Conservation (phyloP, 1,139 yeast genomes). For the Candida sanyaensis region DNA sequence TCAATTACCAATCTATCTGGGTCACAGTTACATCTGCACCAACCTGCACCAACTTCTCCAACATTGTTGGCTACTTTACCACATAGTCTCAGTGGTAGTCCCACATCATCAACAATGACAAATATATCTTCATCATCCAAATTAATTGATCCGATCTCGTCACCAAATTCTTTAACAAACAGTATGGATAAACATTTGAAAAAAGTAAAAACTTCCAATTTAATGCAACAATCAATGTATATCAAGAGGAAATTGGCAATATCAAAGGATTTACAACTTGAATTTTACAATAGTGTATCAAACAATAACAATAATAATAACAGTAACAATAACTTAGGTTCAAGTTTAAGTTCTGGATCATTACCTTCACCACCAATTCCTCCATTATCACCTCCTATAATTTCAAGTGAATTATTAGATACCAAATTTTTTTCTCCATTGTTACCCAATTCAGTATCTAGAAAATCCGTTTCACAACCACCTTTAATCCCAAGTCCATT, state of each 20-base stretch:
- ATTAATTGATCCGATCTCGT: conserved; percentile 7
- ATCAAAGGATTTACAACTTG: conserved; percentile 43
- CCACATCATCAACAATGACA: conserved; percentile 5
- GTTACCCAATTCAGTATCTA: conserved; percentile 5
- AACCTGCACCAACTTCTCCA: conserved; percentile 6
- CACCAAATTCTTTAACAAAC: neutral
- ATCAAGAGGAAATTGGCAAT: conserved; percentile 33
- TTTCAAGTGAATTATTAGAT: conserved; percentile 11
- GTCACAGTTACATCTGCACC: conserved; percentile 9
- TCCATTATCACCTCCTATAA: conserved; percentile 4
- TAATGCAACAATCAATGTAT: conserved; percentile 25
- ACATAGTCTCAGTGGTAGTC: conserved; percentile 21
- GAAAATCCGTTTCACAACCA: conserved; percentile 1
- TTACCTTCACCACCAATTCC: conserved; percentile 2
- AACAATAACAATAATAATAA: neutral
- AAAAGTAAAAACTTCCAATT: conserved; percentile 15
- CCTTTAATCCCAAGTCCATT: conserved; percentile 7
- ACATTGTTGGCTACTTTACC: conserved; percentile 18
- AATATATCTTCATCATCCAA: neutral
- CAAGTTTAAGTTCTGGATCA: neutral
- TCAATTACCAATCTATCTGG: conserved; percentile 6
- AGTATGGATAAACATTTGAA: conserved; percentile 6
- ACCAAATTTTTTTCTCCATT: conserved; percentile 14
- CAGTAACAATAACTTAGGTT: neutral
- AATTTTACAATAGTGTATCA: conserved; percentile 20